phyloP scores from a whole-genome alignment of 169 alveolate species.

The Cryptosporidium canis region DNA sequence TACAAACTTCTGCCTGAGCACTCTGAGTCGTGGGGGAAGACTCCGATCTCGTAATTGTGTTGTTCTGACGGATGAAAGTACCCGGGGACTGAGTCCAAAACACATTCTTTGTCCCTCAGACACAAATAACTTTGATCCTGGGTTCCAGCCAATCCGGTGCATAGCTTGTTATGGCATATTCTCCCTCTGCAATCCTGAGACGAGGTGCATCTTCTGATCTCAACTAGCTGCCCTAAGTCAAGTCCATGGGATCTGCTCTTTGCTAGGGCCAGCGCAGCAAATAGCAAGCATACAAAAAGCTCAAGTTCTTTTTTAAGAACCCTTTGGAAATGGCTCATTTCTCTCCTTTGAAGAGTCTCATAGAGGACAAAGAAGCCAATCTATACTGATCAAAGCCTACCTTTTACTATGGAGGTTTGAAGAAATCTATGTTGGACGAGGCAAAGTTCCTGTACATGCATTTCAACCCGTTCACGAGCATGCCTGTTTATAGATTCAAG shows the following conservation, averaged over 20 bases:
- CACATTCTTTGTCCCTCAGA: background rate
- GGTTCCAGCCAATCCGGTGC: constrained; percentile 60
- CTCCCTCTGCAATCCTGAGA: constrained; percentile 64
- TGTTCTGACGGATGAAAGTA: background rate
- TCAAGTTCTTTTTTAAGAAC: constrained; percentile 25
- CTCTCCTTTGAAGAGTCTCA: constrained; percentile 4
- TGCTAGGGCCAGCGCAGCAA: constrained; percentile 21
- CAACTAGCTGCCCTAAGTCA: constrained; percentile 9
- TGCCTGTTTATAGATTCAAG: background rate
- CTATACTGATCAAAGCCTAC: background rate
- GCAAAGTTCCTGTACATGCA: background rate
- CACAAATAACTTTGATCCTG: constrained; percentile 19
- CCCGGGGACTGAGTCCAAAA: constrained; percentile 27
- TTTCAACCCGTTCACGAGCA: constrained; percentile 24
- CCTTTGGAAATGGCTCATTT: constrained; percentile 1
- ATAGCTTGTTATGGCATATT: constrained; percentile 18
- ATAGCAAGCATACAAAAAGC: background rate
- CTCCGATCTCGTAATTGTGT: constrained; percentile 1
- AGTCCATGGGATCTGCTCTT: background rate
- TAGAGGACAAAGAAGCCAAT: background rate
- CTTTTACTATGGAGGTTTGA: background rate
- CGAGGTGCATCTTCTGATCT: constrained; percentile 14
- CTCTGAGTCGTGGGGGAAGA: constrained; percentile 15
- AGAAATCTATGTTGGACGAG: background rate
- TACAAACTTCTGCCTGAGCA: constrained; percentile 5